Evolutionary conservation across 2,329 filamentous ascomycete species (phyloP).

Genomic region (Colletotrichum tabaci): DNA sequence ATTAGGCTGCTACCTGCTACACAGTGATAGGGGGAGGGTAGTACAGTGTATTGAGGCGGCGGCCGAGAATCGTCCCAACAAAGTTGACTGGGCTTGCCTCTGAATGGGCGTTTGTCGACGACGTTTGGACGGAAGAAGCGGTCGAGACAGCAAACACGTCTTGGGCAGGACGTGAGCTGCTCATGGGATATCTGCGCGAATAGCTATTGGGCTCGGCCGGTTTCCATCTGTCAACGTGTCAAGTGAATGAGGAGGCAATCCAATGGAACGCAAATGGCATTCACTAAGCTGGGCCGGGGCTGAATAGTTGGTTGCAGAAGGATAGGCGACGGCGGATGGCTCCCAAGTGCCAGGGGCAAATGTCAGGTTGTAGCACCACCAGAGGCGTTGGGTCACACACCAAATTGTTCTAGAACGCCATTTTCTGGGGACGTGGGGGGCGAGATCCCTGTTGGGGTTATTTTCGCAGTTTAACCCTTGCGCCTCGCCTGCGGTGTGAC

Average conservation of each 20-base stretch:
- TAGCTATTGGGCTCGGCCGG: constrained; percentile 25
- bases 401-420: constrained; percentile 42
- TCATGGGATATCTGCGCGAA: constrained; percentile 22
- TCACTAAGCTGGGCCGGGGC: constrained; percentile 17
- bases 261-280: constrained; percentile 13
- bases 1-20: constrained; percentile 1
- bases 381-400: constrained; percentile 15
- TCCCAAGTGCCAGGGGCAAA: constrained; percentile 35
- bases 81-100: constrained; percentile 31
- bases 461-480: constrained; percentile 32
- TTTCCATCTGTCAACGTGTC: constrained; percentile 20
- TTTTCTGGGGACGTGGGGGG: constrained; percentile 42
- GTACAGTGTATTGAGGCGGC: constrained; percentile 20
- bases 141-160: constrained; percentile 15
- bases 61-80: constrained; percentile 38
- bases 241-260: constrained; percentile 4
- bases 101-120: constrained; percentile 14
- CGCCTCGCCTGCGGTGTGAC: background rate
- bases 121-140: constrained; percentile 15
- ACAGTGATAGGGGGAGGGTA: too few species aligned
- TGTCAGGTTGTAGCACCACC: constrained; percentile 7
- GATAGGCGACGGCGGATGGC: constrained; percentile 15
- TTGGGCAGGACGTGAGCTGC: background rate
- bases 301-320: constrained; percentile 10
- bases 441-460: constrained; percentile 37